Percentiles rank a stretch among this genome's conserved stretches.
These are phyloP conservation scores for Arachis stenosperma DNA, from an alignment of 306 rosid species.

Conservation along the genomic window DNA sequence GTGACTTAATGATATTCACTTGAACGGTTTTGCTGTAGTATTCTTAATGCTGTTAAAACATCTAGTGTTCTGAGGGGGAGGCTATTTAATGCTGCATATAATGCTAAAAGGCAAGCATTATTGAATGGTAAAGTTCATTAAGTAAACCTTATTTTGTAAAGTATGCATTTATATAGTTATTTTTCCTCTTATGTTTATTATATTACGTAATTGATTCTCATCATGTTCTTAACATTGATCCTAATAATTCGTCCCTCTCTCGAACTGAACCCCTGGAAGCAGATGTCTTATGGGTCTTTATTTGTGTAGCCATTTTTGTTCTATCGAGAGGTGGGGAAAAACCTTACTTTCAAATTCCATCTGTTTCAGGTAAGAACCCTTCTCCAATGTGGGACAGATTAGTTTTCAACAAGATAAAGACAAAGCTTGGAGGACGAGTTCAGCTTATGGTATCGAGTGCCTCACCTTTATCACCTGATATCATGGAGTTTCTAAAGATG, in stretches of 20 bases:
- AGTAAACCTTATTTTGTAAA: constrained; percentile 20
- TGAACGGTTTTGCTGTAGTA: constrained; percentile 53
- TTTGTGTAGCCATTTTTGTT: constrained; percentile 3
- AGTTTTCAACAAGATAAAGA: constrained; percentile 95
- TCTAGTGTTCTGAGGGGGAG: constrained; percentile 88
- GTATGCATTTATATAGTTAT: constrained; percentile 5
- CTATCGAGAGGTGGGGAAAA: constrained; percentile 2
- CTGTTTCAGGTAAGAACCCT: constrained; percentile 75
- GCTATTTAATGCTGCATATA: constrained; percentile 89
- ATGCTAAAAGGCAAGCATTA: constrained; percentile 90
- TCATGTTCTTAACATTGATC: background rate
- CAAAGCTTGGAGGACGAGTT: constrained; percentile 92
- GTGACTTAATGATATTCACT: constrained; percentile 33
- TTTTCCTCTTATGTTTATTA: constrained; percentile 25
- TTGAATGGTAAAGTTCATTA: constrained; percentile 63
- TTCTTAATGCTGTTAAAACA: constrained; percentile 82
- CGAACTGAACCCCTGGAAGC: constrained; percentile 20
- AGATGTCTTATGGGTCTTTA: constrained; percentile 3
- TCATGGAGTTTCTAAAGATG: constrained; percentile 94
- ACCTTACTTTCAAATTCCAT: constrained; percentile 17
- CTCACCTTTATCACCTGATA: constrained; percentile 95
- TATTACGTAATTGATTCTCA: background rate
- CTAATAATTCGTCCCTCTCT: constrained; percentile 9
- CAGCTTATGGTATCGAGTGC: constrained; percentile 91
- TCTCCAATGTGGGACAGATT: constrained; percentile 96